These are phyloP conservation scores for Ichthyophthirius multifiliis DNA, from an alignment of 169 alveolate genomes.

Conservation along the genomic window DNA sequence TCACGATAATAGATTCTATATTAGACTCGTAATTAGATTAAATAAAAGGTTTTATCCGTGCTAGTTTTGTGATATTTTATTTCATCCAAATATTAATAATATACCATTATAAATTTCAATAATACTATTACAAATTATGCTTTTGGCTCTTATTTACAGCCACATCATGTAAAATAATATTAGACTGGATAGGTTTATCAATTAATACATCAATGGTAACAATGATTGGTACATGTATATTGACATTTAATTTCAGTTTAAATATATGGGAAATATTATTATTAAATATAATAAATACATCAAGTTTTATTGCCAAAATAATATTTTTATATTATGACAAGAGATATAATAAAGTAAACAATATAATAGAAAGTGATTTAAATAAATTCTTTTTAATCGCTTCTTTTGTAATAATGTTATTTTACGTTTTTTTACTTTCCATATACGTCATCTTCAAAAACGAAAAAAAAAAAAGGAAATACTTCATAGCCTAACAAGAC, in stretches of 20 bases:
- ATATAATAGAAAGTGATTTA: slow-evolving; percentile 1
- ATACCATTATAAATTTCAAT: background rate
- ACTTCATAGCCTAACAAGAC: slow-evolving; percentile 15
- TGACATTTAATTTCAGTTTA: slow-evolving; percentile 7
- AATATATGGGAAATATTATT: background rate
- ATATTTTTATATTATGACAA: background rate
- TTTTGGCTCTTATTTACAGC: background rate
- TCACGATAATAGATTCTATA: slow-evolving; percentile 66
- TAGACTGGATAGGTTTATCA: background rate
- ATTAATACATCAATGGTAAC: background rate
- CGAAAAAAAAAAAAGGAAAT: background rate
- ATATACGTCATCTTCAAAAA: background rate
- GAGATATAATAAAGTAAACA: background rate
- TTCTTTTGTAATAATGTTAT: background rate
- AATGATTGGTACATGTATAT: background rate
- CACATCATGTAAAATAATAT: background rate
- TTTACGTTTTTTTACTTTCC: background rate
- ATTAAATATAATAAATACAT: background rate
- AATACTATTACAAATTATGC: background rate
- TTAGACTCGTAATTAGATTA: slow-evolving; percentile 52
- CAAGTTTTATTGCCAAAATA: background rate
- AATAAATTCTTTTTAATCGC: background rate
- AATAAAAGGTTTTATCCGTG: background rate
- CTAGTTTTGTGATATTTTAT: background rate
- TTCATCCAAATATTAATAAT: background rate